Base-by-base conservation (phyloP, 116 monocot genomes). In the Posidonia oceanica region DNA sequence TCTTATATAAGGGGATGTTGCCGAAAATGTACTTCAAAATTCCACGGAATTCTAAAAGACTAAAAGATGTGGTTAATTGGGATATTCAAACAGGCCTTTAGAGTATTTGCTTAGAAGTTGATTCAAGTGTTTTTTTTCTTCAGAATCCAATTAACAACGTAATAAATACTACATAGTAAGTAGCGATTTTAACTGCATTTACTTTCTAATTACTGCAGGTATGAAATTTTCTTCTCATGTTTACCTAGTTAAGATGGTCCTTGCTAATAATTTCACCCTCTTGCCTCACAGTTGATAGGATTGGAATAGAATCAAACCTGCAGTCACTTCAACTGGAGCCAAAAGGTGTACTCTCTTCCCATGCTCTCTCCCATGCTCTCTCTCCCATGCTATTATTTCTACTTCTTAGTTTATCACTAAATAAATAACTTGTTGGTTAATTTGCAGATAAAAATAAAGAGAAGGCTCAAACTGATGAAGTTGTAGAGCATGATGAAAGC, bases 311-410 rank as follows among this genome's bases (percentile, higher is more conserved):
- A n/a, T 61, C 78, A 39, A 57, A 56, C 3, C 44, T 82, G 38
- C 67, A 78, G 66, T 78, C 77, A 52, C 37, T 82, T 53, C 74
- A 82, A 8, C 66, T 82, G 37, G 82, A 82, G 37, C 36, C 77
- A 40, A 71, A 74, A 63, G 82, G 82, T 82, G 36, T 29, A 0
- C 53, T 68, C 38, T 40, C 60, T 10, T 60, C 7, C 29, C 0
- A 51, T 67, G 20, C 52, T 61, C 10, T 72, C 7, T 39, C 22
- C 40, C 55, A 15, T 51, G 14, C 58, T 16, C 52, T 61, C 10
- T 72, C 7, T 39, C 22, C 40, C 55, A 15, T 51, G 14, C 58
- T 16, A 4, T 48, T 44, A n/a, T 59, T 17, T 4, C 16, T 16
- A 61, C n/a, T 39, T 55, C 10, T 17, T 60, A 44, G 4, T 61